Base-by-base conservation (phyloP, 306 rosid species). In the Myrica gale region DNA sequence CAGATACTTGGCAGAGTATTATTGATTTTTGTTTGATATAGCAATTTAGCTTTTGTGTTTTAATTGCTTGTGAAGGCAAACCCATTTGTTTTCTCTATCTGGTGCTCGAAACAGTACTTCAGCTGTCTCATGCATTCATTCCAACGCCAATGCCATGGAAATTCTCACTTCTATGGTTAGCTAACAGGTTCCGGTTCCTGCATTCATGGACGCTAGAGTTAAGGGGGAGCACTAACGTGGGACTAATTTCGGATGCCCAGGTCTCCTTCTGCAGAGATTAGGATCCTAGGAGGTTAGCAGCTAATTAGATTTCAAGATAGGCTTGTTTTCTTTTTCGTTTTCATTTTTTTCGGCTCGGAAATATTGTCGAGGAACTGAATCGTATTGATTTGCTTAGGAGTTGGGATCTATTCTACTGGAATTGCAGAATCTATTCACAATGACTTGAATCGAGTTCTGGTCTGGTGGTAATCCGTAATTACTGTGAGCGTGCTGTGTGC, bases 301-400 rank as follows among this genome's bases (percentile, higher is more conserved):
- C 37, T 53, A 50, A 53, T 42, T 10, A 67, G 60, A 68, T 39
- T 76, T 2, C 21, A 51, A 71, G 81, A 23, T 71, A 51, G 72
- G 32, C 46, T 48, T 77, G 58, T 52, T 16, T 52, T 16, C 16
- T 50, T 50, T 10, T 10, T 50, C 13, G 6, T 53, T 11, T 15
- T 43, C 13, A 26, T 9, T 61, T 32, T 32, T 32, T 32, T 32
- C 37, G 37, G 37, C 37, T 32, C 3, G 37, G 12, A 43, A 61
- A 37, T 68, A 52, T 7, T 43, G 66, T 71, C 78, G 62, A 78
- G 81, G 81, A 82, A 74, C 81, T 76, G 57, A 15, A 73, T 57
- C 70, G 57, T 62, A 76, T 57, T 57, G 79, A 65, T 39, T 73
- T 42, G 46, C 23, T 15, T 0, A 11, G 51, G 13, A 5, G 53